Evolutionary conservation across 2,329 filamentous ascomycete genomes (phyloP).

Genomic region (Geosmithia flava): DNA sequence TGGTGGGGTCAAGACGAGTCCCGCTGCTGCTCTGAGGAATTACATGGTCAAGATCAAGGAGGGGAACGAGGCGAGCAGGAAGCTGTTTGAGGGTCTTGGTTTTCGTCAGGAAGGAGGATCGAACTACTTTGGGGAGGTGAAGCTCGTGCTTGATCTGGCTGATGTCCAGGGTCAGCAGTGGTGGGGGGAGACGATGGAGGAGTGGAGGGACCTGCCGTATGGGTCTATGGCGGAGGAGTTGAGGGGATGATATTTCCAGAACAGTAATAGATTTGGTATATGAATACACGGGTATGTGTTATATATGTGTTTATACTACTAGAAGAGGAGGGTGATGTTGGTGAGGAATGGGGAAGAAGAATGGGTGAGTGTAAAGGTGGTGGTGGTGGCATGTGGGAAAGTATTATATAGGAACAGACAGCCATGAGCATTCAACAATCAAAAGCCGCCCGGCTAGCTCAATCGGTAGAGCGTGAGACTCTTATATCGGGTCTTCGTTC

Average conservation of each 20-base stretch:
- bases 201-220: conserved; percentile 3
- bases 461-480: conserved; percentile 60
- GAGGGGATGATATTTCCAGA: not conserved
- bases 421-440: not conserved
- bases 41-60: conserved; percentile 49
- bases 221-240: conserved; percentile 1
- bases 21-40: conserved; percentile 21
- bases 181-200: conserved; percentile 7
- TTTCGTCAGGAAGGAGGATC: conserved; percentile 37
- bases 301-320: no score
- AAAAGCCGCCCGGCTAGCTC: conserved; percentile 43
- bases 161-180: conserved; percentile 10
- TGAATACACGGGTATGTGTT: not conserved
- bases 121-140: conserved; percentile 50
- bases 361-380: not conserved
- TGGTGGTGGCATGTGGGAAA: not conserved
- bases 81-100: conserved; percentile 37
- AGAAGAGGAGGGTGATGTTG: no score
- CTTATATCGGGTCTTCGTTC: conserved; percentile 20
- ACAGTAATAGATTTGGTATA: not conserved
- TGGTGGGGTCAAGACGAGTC: not conserved
- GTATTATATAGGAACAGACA: not conserved
- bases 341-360: no score
- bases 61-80: conserved; percentile 36
- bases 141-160: conserved; percentile 28